Conservation (phyloP, 2,329 filamentous ascomycete genomes). For the Cordyceps militaris region DNA sequence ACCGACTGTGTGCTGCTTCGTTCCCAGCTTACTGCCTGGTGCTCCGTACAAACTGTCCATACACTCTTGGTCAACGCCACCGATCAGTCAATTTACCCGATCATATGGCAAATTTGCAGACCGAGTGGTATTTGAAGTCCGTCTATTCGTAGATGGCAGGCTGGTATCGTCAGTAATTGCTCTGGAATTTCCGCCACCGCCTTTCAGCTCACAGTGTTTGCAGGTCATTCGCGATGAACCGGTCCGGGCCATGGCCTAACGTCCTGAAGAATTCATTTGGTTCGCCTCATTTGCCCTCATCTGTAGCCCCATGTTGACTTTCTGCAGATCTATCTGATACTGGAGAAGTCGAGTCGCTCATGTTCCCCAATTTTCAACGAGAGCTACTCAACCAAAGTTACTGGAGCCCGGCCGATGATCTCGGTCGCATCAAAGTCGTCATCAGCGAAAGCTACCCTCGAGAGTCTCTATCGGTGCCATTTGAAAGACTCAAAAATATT, state of each 20-base stretch:
- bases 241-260: conserved; percentile 43
- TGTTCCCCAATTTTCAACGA: conserved; percentile 65
- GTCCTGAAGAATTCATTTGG: conserved; percentile 40
- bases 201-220: not conserved
- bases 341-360: conserved; percentile 54
- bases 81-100: conserved; percentile 50
- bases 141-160: conserved; percentile 62
- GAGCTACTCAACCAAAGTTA: conserved; percentile 61
- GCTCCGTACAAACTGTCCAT: conserved; percentile 64
- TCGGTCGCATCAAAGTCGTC: conserved; percentile 69
- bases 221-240: conserved; percentile 50
- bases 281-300: conserved; percentile 18
- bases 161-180: conserved; percentile 49
- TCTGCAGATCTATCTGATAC: conserved; percentile 43
- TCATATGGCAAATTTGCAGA: conserved; percentile 50
- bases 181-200: not conserved
- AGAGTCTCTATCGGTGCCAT: conserved; percentile 42
- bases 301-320: not conserved
- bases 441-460: conserved; percentile 66
- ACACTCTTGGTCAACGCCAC: conserved; percentile 63
- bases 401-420: conserved; percentile 64
- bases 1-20: conserved; percentile 65
- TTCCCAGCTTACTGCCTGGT: conserved; percentile 54
- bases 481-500: conserved; percentile 64
- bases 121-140: conserved; percentile 54